Percentiles rank a stretch among this genome's conserved stretches.
These are phyloP conservation scores for Cryptococcus depauperatus DNA, from an alignment of 1,284 basidiomycete species.

Conservation along the genomic window DNA sequence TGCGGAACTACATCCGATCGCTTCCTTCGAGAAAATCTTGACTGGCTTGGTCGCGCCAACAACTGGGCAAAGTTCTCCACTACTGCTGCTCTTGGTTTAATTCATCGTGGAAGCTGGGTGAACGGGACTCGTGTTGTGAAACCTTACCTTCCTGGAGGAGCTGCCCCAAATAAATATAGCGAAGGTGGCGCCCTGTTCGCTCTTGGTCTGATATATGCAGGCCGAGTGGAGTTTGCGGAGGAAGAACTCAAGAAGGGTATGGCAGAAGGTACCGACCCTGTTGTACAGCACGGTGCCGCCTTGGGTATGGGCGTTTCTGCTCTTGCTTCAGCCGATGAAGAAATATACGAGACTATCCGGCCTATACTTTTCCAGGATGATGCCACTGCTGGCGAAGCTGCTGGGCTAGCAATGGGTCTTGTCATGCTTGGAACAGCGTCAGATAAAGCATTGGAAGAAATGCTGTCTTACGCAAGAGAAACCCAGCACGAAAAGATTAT, in stretches of 20 bases:
- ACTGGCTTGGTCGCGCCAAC: conserved; percentile 84
- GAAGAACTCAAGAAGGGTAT: conserved; percentile 60
- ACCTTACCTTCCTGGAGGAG: conserved; percentile 80
- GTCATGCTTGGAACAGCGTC: conserved; percentile 89
- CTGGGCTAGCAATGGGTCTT: conserved; percentile 91
- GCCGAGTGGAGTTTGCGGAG: conserved; percentile 54
- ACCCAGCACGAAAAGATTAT: conserved; percentile 99
- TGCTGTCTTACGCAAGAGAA: conserved; percentile 87
- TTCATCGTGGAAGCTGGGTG: conserved; percentile 90
- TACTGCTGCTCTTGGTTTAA: conserved; percentile 88
- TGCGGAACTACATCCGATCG: conserved; percentile 87
- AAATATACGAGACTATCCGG: conserved; percentile 85
- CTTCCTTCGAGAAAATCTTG: conserved; percentile 87
- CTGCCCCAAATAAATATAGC: conserved; percentile 59
- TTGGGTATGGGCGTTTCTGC: conserved; percentile 86
- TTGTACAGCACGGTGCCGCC: conserved; percentile 91
- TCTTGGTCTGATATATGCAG: conserved; percentile 84
- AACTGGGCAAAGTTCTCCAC: conserved; percentile 98
- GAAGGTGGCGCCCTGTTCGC: conserved; percentile 92
- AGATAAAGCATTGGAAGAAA: conserved; percentile 71
- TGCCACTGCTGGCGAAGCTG: conserved; percentile 85
- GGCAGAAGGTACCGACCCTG: conserved; percentile 57
- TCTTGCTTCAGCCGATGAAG: conserved; percentile 79
- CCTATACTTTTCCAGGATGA: conserved; percentile 82
- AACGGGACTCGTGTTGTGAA: conserved; percentile 84